These are phyloP conservation scores for Cymbopogon flexuosus DNA, from an alignment of 202 grass and related monocot genomes.

Conservation along the genomic window DNA sequence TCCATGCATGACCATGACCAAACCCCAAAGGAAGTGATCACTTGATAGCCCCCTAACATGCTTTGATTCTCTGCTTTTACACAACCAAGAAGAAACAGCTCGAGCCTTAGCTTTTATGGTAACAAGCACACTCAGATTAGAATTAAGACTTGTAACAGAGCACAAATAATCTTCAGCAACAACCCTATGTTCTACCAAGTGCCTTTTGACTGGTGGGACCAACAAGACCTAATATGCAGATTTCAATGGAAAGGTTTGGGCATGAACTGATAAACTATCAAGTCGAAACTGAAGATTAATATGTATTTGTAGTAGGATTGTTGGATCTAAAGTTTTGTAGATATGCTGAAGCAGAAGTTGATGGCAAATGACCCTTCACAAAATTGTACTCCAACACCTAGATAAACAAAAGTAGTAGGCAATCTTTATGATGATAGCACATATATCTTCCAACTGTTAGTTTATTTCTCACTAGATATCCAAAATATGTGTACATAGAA, in stretches of 20 bases:
- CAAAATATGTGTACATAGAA: not conserved
- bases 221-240: not conserved
- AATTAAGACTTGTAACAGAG: slow-evolving; percentile 25
- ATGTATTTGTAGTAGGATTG: slow-evolving; percentile 3
- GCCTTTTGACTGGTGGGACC: slow-evolving; percentile 22
- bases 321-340: not conserved
- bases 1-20: slow-evolving; percentile 74
- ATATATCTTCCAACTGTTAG: not conserved
- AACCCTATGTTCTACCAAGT: not conserved
- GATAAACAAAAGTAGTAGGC: not conserved
- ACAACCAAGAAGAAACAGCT: slow-evolving; percentile 49
- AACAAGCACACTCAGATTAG: slow-evolving; percentile 32
- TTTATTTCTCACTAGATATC: not conserved
- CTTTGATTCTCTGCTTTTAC: slow-evolving; percentile 85
- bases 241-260: not conserved
- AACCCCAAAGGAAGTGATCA: slow-evolving; percentile 72
- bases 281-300: not conserved
- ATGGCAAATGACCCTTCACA: not conserved
- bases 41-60: slow-evolving; percentile 69
- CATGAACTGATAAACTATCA: slow-evolving; percentile 1
- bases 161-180: slow-evolving; percentile 12
- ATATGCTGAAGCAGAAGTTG: slow-evolving; percentile 8
- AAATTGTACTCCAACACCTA: slow-evolving; percentile 2
- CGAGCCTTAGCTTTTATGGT: slow-evolving; percentile 55
- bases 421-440: not conserved